Percentiles rank a stretch among this genome's conserved stretches.
phyloP scores from a whole-genome alignment of 192 early-diverging fungal species.

The Cladochytrium replicatum region DNA sequence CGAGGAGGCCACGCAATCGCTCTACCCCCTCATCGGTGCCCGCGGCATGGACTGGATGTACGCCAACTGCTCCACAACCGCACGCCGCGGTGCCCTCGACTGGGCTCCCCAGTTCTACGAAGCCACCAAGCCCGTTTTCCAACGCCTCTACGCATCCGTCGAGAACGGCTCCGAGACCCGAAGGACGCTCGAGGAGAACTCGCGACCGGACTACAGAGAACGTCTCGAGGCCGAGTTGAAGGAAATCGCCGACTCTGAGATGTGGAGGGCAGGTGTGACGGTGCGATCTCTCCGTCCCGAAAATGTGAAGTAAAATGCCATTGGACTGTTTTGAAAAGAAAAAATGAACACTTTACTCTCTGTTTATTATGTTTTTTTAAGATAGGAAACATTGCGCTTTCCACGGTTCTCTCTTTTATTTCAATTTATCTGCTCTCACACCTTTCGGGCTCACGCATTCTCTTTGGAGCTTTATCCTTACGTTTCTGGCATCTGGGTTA shows the following conservation, averaged over 20 bases:
- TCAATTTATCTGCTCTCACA: too few species aligned
- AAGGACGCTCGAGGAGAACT: conserved; percentile 79
- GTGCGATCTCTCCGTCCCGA: conserved; percentile 84
- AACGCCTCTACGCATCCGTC: conserved; percentile 70
- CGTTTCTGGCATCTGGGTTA: too few species aligned
- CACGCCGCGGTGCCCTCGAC: conserved; percentile 92
- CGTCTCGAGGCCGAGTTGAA: conserved; percentile 82
- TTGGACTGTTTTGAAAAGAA: too few species aligned
- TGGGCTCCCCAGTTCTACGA: conserved; percentile 92
- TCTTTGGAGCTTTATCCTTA: too few species aligned
- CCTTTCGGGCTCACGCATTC: too few species aligned
- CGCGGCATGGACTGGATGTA: conserved; percentile 98
- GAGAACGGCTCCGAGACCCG: conserved; percentile 81
- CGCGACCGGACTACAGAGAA: conserved; percentile 82
- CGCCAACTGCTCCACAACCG: conserved; percentile 93
- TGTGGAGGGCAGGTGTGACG: conserved; percentile 85
- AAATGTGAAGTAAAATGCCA: too few species aligned
- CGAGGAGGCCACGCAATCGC: conserved; percentile 96
- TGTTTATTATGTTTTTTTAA: too few species aligned
- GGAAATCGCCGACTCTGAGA: conserved; percentile 81
- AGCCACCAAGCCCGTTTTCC: conserved; percentile 86
- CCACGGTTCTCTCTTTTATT: too few species aligned
- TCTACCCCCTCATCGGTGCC: conserved; percentile 86
- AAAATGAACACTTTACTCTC: too few species aligned
- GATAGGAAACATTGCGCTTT: too few species aligned